Conservation (phyloP, 345 rosid genomes). For the Jatropha curcas region DNA sequence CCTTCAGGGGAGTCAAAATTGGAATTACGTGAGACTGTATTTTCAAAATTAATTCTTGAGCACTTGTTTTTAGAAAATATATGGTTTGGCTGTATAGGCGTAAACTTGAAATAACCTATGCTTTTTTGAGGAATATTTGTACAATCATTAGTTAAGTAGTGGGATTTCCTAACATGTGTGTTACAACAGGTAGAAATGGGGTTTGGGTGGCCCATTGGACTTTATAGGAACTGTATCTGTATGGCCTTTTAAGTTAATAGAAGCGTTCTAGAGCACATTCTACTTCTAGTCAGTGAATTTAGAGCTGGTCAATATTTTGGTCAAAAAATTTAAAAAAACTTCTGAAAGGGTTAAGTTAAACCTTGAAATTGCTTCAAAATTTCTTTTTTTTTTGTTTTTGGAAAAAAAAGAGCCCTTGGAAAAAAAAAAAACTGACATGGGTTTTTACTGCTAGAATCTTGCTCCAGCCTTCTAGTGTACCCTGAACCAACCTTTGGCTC, state of each 20-base stretch:
- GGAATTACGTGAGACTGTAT: too few relatives aligned
- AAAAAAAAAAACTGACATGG: background rate
- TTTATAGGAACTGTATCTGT: background rate
- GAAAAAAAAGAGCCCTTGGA: too few relatives aligned
- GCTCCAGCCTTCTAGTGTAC: conserved; percentile 54
- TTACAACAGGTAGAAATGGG: background rate
- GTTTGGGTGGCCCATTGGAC: background rate
- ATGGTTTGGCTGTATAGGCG: too few relatives aligned
- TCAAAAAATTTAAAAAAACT: background rate
- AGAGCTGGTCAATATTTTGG: background rate
- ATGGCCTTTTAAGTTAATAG: background rate
- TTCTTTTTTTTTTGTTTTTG: too few relatives aligned
- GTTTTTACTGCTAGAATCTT: conserved; percentile 55
- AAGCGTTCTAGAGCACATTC: background rate
- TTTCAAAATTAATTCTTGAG: too few relatives aligned
- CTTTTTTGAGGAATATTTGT: background rate
- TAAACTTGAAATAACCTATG: background rate
- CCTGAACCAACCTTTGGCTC: conserved; percentile 73
- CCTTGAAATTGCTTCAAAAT: background rate
- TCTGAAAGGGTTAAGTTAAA: background rate
- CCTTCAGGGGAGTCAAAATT: too few relatives aligned
- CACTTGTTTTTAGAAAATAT: too few relatives aligned
- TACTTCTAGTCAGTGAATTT: background rate
- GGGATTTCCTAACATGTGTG: background rate
- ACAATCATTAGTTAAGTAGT: background rate